Conservation (phyloP, 1,284 basidiomycete species). For the Cutaneotrichosporon cyanovorans region DNA sequence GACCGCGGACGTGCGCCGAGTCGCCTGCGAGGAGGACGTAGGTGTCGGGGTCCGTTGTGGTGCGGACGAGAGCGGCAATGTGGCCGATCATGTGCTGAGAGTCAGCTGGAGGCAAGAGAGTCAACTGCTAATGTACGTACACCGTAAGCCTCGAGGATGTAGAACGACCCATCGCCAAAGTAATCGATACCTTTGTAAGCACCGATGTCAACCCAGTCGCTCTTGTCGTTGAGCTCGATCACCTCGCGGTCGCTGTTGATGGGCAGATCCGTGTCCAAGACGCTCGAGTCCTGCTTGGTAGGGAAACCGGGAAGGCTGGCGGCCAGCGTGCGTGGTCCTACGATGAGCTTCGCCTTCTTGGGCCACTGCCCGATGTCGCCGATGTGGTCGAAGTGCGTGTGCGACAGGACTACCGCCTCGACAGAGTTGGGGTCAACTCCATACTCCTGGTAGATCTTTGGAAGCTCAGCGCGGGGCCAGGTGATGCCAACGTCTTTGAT, state of each 20-base stretch:
- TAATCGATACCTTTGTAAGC: slow-evolving; percentile 13
- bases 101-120: slow-evolving; percentile 6
- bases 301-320: slow-evolving; percentile 15
- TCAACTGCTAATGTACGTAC: not conserved
- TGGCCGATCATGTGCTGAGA: slow-evolving; percentile 15
- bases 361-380: slow-evolving; percentile 17
- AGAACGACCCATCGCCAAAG: slow-evolving; percentile 18
- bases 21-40: slow-evolving; percentile 16
- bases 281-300: slow-evolving; percentile 4
- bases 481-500: slow-evolving; percentile 13
- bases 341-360: slow-evolving; percentile 11
- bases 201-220: slow-evolving; percentile 8
- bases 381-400: slow-evolving; percentile 18
- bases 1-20: slow-evolving; percentile 15
- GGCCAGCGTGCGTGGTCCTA: slow-evolving; percentile 7
- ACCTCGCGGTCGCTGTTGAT: slow-evolving; percentile 11
- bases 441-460: slow-evolving; percentile 4
- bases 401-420: slow-evolving; percentile 11
- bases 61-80: slow-evolving; percentile 17
- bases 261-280: slow-evolving; percentile 13
- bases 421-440: slow-evolving; percentile 4
- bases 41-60: slow-evolving; percentile 8
- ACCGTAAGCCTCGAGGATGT: slow-evolving; percentile 15
- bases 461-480: slow-evolving; percentile 5
- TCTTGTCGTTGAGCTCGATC: slow-evolving; percentile 7